phyloP scores from a whole-genome alignment of 768 basidiomycete genomes.

The Asterophora lycoperdoides region DNA sequence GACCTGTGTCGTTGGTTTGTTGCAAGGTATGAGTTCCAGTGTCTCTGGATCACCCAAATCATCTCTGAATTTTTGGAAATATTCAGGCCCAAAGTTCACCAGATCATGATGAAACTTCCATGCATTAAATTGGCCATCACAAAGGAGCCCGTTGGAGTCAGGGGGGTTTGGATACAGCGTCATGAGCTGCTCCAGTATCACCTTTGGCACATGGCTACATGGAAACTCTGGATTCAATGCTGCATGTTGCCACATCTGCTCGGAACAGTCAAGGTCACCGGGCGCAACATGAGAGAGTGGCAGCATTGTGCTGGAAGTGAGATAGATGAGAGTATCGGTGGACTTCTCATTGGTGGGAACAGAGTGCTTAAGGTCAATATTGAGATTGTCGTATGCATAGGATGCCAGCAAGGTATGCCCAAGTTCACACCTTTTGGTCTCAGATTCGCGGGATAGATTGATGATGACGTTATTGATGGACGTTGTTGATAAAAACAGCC shows the following conservation, averaged over 20 bases:
- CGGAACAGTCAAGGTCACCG: constrained; percentile 27
- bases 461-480: constrained; percentile 19
- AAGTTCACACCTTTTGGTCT: constrained; percentile 11
- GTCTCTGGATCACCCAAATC: constrained; percentile 14
- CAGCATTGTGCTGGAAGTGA: constrained; percentile 30
- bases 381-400: constrained; percentile 41
- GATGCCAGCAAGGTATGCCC: constrained; percentile 21
- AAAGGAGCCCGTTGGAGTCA: not conserved
- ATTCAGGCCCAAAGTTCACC: constrained; percentile 19
- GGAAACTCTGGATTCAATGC: constrained; percentile 16
- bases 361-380: too few relatives aligned
- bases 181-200: not conserved
- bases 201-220: not conserved
- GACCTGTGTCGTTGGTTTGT: constrained; percentile 1
- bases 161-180: not conserved
- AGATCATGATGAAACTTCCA: constrained; percentile 19
- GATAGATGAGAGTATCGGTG: constrained; percentile 20
- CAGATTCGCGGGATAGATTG: constrained; percentile 21
- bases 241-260: constrained; percentile 28
- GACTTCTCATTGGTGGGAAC: constrained; percentile 23
- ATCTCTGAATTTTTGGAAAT: constrained; percentile 14
- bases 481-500: constrained; percentile 23
- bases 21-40: constrained; percentile 16
- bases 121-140: constrained; percentile 15
- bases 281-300: constrained; percentile 20